phyloP scores from a whole-genome alignment of 441 rosid genomes.

The Euphorbia celastroides region DNA sequence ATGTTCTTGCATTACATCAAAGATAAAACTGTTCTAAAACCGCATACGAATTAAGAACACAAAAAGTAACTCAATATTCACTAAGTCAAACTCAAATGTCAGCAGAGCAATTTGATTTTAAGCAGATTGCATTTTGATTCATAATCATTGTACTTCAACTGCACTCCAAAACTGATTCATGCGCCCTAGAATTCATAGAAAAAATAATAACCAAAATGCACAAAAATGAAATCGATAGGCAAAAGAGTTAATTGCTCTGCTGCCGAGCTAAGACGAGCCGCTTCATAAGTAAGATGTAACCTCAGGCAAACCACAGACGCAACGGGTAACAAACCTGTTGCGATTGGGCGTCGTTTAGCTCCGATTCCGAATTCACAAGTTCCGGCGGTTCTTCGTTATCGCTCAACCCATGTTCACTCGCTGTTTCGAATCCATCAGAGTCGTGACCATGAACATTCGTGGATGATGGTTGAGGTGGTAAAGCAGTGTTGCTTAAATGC shows the following conservation, averaged over 20 bases:
- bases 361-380: slow-evolving; percentile 11
- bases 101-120: neutral
- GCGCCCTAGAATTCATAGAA: too few species aligned
- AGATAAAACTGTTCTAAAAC: neutral
- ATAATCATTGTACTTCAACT: neutral
- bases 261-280: neutral
- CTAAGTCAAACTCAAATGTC: neutral
- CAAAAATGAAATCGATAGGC: neutral
- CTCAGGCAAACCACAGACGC: neutral
- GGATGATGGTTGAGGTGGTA: slow-evolving; percentile 21
- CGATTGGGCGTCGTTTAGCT: slow-evolving; percentile 29
- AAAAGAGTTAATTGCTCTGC: neutral
- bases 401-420: slow-evolving; percentile 69
- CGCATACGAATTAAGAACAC: neutral
- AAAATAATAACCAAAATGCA: neutral
- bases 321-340: slow-evolving; percentile 36
- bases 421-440: slow-evolving; percentile 89
- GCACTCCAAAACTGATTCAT: too few species aligned
- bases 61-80: neutral
- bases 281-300: neutral
- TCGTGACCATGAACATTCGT: slow-evolving; percentile 31
- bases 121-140: neutral
- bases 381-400: slow-evolving; percentile 29
- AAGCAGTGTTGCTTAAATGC: slow-evolving; percentile 6
- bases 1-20: neutral